Evolutionary conservation across 768 basidiomycete genomes (phyloP).

Genomic region (Cyclocybe cylindracea): DNA sequence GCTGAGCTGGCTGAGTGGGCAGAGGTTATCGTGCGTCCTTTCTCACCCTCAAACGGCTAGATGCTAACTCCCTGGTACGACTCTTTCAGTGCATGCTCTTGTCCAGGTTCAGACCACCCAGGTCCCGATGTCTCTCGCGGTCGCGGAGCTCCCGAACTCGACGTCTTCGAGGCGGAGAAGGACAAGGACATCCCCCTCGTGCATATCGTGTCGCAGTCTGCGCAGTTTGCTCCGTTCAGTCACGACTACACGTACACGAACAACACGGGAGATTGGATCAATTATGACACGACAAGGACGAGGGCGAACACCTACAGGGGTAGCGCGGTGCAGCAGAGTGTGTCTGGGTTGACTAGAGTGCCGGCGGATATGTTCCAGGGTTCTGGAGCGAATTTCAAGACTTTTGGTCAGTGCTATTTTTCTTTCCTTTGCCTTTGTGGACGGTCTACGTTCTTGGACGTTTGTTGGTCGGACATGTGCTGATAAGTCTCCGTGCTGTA

Average conservation of each 20-base stretch:
- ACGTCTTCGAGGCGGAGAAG: conserved; percentile 76
- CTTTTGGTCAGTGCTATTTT: conserved; percentile 37
- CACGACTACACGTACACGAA: conserved; percentile 42
- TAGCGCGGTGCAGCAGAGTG: conserved; percentile 60
- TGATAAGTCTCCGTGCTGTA: conserved; percentile 12
- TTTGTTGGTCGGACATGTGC: neutral
- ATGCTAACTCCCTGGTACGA: too few species aligned
- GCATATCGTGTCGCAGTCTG: conserved; percentile 71
- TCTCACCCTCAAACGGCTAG: too few species aligned
- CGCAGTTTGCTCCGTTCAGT: conserved; percentile 64
- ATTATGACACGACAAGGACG: conserved; percentile 33
- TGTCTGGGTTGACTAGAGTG: conserved; percentile 46
- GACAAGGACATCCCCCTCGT: conserved; percentile 49
- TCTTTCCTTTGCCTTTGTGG: too few species aligned
- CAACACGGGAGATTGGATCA: conserved; percentile 31
- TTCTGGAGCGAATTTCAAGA: conserved; percentile 50
- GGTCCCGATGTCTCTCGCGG: conserved; percentile 58
- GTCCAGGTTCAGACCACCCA: conserved; percentile 74
- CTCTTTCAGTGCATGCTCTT: conserved; percentile 65
- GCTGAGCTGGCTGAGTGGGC: conserved; percentile 60
- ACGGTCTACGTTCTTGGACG: neutral
- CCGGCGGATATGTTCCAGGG: conserved; percentile 61
- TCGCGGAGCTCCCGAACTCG: conserved; percentile 81
- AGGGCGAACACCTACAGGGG: conserved; percentile 46
- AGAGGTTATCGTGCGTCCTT: conserved; percentile 62